Percentiles rank a stretch among this genome's conserved stretches.
Evolutionary conservation across 257 asterid species (phyloP).

Genomic region (Solanum medicagineum): DNA sequence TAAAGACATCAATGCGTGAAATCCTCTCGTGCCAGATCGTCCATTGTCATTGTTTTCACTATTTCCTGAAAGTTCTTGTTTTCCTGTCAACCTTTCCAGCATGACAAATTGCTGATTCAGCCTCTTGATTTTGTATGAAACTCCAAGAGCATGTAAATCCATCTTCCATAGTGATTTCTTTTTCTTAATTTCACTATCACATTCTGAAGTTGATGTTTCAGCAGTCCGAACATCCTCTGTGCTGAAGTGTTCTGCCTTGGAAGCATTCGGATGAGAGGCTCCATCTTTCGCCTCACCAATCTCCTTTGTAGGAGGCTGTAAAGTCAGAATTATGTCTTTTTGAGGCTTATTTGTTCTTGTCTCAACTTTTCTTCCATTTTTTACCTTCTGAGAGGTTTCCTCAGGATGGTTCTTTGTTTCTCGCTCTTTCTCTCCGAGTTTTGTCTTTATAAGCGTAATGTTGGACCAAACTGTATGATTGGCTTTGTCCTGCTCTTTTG

Average conservation of each 20-base stretch:
- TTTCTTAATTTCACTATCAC: conserved; percentile 17
- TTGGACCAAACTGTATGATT: conserved; percentile 66
- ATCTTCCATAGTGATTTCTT: conserved; percentile 36
- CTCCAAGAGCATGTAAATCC: conserved; percentile 92
- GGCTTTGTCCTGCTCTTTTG: conserved; percentile 14
- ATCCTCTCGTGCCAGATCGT: conserved; percentile 18
- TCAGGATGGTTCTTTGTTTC: conserved; percentile 23
- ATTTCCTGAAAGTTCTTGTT: conserved; percentile 36
- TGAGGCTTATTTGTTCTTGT: conserved; percentile 13
- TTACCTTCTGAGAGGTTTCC: conserved; percentile 14
- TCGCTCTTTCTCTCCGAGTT: conserved; percentile 32
- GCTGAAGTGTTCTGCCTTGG: conserved; percentile 20
- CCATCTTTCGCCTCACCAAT: conserved; percentile 15
- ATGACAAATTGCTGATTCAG: conserved; percentile 72
- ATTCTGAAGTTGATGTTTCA: conserved; percentile 27
- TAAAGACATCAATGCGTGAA: conserved; percentile 36
- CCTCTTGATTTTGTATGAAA: conserved; percentile 86
- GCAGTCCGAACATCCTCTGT: conserved; percentile 11
- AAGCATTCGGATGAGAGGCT: conserved; percentile 4
- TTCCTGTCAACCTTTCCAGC: conserved; percentile 77
- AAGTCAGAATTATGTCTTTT: conserved; percentile 57
- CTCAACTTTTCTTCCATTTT: conserved; percentile 12
- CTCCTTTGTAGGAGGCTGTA: conserved; percentile 33
- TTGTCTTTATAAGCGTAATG: conserved; percentile 53
- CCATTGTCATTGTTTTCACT: conserved; percentile 13